phyloP scores from a whole-genome alignment of 2,329 filamentous ascomycete species.

The Colletotrichum shisoi region DNA sequence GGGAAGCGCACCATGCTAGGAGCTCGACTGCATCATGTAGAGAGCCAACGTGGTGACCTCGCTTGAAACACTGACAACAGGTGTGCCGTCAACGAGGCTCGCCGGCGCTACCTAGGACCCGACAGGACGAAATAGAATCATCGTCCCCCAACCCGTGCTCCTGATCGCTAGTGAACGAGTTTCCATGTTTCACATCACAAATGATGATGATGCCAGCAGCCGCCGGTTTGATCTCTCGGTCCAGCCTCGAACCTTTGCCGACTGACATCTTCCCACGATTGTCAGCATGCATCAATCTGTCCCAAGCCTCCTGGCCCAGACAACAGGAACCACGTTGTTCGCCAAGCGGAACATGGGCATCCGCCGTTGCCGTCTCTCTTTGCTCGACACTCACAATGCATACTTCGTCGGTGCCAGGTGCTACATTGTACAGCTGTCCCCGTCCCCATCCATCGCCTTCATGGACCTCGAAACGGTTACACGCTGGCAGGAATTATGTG shows the following conservation, averaged over 20 bases:
- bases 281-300: slow-evolving; percentile 24
- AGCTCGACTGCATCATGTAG: slow-evolving; percentile 15
- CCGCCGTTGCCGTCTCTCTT: neutral
- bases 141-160: neutral
- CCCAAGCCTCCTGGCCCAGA: slow-evolving; percentile 31
- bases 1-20: neutral
- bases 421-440: slow-evolving; percentile 32
- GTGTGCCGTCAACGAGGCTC: slow-evolving; percentile 15
- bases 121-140: slow-evolving; percentile 9
- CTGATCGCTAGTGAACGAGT: slow-evolving; percentile 6
- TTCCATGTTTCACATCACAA: slow-evolving; percentile 15
- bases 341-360: slow-evolving; percentile 16
- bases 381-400: slow-evolving; percentile 3
- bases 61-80: slow-evolving; percentile 30
- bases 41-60: slow-evolving; percentile 27
- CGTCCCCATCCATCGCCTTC: neutral
- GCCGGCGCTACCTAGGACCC: slow-evolving; percentile 10
- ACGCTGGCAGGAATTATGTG: neutral
- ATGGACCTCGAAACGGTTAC: slow-evolving; percentile 11
- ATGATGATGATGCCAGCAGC: slow-evolving; percentile 32
- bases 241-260: neutral
- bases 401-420: slow-evolving; percentile 18
- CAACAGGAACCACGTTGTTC: slow-evolving; percentile 34
- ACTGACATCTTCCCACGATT: neutral
- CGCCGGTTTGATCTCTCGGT: neutral